Percentiles rank a stretch among this genome's conserved stretches.
phyloP scores from a whole-genome alignment of 169 alveolate genomes.

The Haemoproteus tartakovskyi region DNA sequence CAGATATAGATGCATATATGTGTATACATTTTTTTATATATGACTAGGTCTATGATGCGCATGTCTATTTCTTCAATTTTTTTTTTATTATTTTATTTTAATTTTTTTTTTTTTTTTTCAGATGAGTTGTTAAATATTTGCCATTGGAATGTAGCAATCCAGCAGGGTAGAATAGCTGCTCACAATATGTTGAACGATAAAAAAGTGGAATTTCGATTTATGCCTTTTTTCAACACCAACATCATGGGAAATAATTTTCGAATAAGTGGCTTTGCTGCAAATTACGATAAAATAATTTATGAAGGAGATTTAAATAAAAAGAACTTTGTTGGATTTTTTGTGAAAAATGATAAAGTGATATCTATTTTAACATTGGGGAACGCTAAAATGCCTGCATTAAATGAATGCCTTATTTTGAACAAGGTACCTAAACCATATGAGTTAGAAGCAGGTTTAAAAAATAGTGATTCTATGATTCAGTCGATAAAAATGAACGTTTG shows the following conservation, averaged over 20 bases:
- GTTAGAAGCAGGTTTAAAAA: constrained; percentile 45
- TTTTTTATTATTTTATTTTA: too few species aligned
- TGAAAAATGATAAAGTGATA: constrained; percentile 69
- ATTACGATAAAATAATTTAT: constrained; percentile 69
- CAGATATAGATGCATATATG: too few species aligned
- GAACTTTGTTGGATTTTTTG: constrained; percentile 77
- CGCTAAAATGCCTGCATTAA: constrained; percentile 41
- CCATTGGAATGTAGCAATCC: constrained; percentile 83
- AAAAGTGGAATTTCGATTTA: constrained; percentile 59
- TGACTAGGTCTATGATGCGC: too few species aligned
- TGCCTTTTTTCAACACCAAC: constrained; percentile 81
- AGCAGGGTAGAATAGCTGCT: constrained; percentile 82
- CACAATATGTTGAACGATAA: constrained; percentile 69
- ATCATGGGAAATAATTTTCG: constrained; percentile 76
- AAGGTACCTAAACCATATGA: constrained; percentile 32
- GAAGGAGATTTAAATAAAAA: constrained; percentile 76
- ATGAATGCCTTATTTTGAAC: constrained; percentile 28
- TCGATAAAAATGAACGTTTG: background rate
- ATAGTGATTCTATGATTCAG: constrained; percentile 55
- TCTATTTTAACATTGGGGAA: constrained; percentile 45
- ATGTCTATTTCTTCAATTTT: too few species aligned
- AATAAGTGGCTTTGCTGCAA: constrained; percentile 70
- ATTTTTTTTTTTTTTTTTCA: too few species aligned
- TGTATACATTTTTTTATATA: too few species aligned
- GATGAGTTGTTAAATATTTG: constrained; percentile 69